Percentiles rank a stretch among this genome's conserved stretches.
Evolutionary conservation across 1,284 basidiomycete genomes (phyloP).

Genomic region (Ustilago sp.): DNA sequence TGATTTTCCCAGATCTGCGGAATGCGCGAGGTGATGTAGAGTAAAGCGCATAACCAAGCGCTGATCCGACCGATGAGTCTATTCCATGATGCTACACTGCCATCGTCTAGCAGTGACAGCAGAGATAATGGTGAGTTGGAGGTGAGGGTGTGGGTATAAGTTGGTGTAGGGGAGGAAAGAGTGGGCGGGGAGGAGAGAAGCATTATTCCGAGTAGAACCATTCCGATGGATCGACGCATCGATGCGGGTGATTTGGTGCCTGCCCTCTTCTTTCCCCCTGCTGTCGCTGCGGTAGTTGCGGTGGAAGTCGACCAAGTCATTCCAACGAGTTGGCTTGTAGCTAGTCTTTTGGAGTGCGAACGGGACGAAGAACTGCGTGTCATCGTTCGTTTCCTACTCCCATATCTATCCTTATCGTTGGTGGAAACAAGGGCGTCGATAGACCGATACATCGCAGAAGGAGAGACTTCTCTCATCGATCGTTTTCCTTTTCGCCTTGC

Average conservation of each 20-base stretch:
- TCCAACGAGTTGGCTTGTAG: not conserved
- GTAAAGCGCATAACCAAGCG: constrained; percentile 66
- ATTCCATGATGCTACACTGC: constrained; percentile 16
- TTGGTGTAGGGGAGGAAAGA: not conserved
- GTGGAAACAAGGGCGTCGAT: constrained; percentile 15
- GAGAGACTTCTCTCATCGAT: constrained; percentile 18
- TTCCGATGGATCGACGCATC: constrained; percentile 39
- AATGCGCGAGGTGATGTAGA: constrained; percentile 68
- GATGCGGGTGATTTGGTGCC: constrained; percentile 40
- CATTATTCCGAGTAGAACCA: constrained; percentile 45
- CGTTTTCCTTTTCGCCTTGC: constrained; percentile 10
- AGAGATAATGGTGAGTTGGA: not conserved
- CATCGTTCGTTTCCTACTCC: constrained; percentile 21
- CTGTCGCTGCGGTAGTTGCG: not conserved
- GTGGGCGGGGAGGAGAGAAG: constrained; percentile 28
- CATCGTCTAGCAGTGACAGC: constrained; percentile 1
- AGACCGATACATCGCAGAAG: constrained; percentile 17
- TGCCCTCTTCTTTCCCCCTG: constrained; percentile 11
- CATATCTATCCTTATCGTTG: not conserved
- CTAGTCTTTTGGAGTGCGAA: constrained; percentile 15
- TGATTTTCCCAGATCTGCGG: constrained; percentile 69
- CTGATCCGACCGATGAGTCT: constrained; percentile 59
- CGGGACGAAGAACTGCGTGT: constrained; percentile 23
- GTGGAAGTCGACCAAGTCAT: not conserved
- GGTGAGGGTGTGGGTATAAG: not conserved